A percentile compares a stretch with the other conserved stretches of the same genome.
These are phyloP conservation scores for Penicillium atrosanguineum DNA, from an alignment of 495 filamentous ascomycete species.

Conservation along the genomic window DNA sequence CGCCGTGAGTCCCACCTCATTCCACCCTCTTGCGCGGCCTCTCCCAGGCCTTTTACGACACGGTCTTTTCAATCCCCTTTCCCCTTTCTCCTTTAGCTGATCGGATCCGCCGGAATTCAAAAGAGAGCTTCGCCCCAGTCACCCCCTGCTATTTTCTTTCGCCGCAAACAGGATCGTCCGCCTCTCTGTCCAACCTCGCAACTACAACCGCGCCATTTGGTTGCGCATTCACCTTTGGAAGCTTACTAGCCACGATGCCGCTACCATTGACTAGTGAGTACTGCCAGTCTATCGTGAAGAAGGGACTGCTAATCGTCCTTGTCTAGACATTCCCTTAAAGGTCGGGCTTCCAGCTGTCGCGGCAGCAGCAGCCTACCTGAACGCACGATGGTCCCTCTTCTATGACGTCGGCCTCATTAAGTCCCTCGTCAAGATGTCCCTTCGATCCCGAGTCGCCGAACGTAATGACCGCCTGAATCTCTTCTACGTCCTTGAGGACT, in stretches of 20 bases:
- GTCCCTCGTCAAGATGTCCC: constrained; percentile 39
- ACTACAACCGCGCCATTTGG: neutral
- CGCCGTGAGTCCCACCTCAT: neutral
- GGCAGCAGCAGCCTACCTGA: constrained; percentile 74
- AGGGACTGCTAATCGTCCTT: neutral
- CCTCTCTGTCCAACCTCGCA: neutral
- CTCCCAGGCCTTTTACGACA: neutral
- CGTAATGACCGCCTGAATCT: constrained; percentile 61
- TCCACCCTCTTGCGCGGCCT: neutral
- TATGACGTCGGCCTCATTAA: constrained; percentile 62
- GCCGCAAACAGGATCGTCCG: neutral
- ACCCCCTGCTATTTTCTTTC: neutral
- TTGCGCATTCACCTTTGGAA: neutral
- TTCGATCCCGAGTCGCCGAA: constrained; percentile 43
- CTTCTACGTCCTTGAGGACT: constrained; percentile 77
- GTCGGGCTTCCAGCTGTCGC: constrained; percentile 63
- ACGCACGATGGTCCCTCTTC: constrained; percentile 65
- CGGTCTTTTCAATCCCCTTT: neutral
- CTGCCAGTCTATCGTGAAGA: no score
- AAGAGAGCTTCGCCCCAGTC: neutral
- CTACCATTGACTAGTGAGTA: constrained; percentile 14
- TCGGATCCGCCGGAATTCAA: neutral
- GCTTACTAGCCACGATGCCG: constrained; percentile 1
- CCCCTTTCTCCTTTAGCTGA: neutral
- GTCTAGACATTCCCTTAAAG: constrained; percentile 39